A percentile compares a stretch with the other conserved stretches of the same genome.
Conservation (phyloP, 805 yeast genomes). For the Jamesozyma spencerorum region DNA sequence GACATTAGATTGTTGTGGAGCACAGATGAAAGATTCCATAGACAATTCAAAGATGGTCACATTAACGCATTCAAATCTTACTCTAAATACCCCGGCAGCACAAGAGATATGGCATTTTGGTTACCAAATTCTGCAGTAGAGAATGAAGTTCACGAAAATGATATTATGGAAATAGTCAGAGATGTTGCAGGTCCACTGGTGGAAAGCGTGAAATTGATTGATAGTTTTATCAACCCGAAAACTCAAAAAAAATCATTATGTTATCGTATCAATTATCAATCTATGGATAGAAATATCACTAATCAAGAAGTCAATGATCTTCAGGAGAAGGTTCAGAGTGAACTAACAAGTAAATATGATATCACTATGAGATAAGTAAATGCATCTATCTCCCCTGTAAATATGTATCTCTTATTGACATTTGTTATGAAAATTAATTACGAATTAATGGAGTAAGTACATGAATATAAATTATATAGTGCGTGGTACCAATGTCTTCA, state of each 20-base stretch:
- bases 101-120: slow-evolving; percentile 91
- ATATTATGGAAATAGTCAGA: slow-evolving; percentile 88
- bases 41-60: slow-evolving; percentile 57
- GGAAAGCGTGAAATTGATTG: slow-evolving; percentile 73
- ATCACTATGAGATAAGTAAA: slow-evolving; percentile 44
- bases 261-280: slow-evolving; percentile 84
- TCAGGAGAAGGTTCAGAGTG: slow-evolving; percentile 55
- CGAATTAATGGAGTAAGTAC: not conserved
- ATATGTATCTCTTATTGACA: slow-evolving; percentile 3
- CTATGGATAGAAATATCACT: slow-evolving; percentile 88
- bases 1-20: slow-evolving; percentile 94
- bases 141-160: slow-evolving; percentile 63
- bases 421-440: not conserved
- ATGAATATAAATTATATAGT: no score
- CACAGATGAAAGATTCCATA: slow-evolving; percentile 60
- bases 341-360: slow-evolving; percentile 42
- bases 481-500: not conserved
- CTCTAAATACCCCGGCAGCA: slow-evolving; percentile 82
- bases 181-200: slow-evolving; percentile 77
- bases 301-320: slow-evolving; percentile 72
- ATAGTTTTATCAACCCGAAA: slow-evolving; percentile 79
- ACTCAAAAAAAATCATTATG: slow-evolving; percentile 70
- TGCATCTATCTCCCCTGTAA: not conserved
- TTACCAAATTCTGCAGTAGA: slow-evolving; percentile 34
- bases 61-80: slow-evolving; percentile 76